Evolutionary conservation across 441 rosid species (phyloP).

Genomic region (Metrosideros polymorpha): DNA sequence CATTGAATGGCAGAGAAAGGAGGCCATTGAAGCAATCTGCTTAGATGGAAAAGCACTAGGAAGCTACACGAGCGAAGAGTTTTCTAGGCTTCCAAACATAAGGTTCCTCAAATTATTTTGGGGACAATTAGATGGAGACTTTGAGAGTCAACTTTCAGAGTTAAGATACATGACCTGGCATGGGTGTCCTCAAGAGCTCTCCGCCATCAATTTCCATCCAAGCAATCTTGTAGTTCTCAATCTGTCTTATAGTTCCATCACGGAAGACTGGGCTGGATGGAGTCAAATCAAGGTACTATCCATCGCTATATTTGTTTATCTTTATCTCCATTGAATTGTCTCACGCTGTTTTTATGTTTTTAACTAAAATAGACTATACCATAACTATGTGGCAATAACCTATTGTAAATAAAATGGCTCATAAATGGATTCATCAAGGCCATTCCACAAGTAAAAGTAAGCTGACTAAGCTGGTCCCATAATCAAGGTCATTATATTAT

Average conservation of each 20-base stretch:
- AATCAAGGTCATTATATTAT: not conserved
- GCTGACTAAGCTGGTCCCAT: not conserved
- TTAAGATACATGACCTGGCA: not conserved
- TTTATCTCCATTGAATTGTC: not conserved
- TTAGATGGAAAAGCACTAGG: not conserved
- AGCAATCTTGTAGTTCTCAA: not conserved
- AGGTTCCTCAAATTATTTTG: accelerated
- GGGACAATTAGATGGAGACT: not conserved
- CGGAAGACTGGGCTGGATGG: not conserved
- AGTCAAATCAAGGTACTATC: not conserved
- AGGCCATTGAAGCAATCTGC: not conserved
- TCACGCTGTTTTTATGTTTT: not conserved
- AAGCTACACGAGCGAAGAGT: not conserved
- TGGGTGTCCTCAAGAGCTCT: not conserved
- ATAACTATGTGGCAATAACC: not conserved
- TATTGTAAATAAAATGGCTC: not conserved
- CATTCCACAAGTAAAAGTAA: not conserved
- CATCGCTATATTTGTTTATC: accelerated
- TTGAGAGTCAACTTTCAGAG: not conserved
- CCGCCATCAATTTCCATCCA: not conserved
- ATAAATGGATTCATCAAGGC: not conserved
- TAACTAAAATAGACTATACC: not conserved
- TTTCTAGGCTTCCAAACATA: not conserved
- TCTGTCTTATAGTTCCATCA: not conserved
- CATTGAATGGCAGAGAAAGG: not conserved